Conservation (phyloP, 2,329 filamentous ascomycete species). For the Exophiala viscosa region DNA sequence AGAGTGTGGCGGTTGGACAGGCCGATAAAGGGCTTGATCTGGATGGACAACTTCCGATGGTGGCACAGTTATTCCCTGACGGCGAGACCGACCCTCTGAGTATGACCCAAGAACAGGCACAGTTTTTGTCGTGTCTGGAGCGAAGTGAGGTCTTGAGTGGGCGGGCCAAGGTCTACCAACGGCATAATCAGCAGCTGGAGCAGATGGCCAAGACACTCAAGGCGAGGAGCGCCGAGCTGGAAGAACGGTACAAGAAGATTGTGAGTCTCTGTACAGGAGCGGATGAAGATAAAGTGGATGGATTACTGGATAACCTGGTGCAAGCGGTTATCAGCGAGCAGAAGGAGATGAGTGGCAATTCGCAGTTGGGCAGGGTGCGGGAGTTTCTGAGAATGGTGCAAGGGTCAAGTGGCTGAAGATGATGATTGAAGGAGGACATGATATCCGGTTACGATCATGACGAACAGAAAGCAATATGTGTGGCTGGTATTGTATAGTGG, state of each 20-base stretch:
- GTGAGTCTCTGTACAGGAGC: constrained; percentile 83
- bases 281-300: constrained; percentile 73
- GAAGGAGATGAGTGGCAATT: constrained; percentile 62
- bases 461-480: background rate
- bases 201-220: constrained; percentile 68
- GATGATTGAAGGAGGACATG: background rate
- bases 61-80: constrained; percentile 38
- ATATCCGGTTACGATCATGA: background rate
- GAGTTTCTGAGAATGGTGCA: constrained; percentile 79
- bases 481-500: background rate
- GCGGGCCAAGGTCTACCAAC: constrained; percentile 65
- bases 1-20: constrained; percentile 45
- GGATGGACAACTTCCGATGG: constrained; percentile 35
- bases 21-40: constrained; percentile 43
- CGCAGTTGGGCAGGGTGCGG: constrained; percentile 72
- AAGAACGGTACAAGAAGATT: constrained; percentile 82
- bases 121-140: constrained; percentile 54
- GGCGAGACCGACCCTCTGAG: constrained; percentile 38
- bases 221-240: constrained; percentile 75
- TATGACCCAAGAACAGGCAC: constrained; percentile 39
- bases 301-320: constrained; percentile 71
- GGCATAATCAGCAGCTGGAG: constrained; percentile 64
- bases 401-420: constrained; percentile 36
- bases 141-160: constrained; percentile 61
- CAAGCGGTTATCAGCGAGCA: constrained; percentile 60